These are phyloP conservation scores for Trametes cinnabarina DNA, from an alignment of 768 basidiomycete genomes.

Conservation along the genomic window DNA sequence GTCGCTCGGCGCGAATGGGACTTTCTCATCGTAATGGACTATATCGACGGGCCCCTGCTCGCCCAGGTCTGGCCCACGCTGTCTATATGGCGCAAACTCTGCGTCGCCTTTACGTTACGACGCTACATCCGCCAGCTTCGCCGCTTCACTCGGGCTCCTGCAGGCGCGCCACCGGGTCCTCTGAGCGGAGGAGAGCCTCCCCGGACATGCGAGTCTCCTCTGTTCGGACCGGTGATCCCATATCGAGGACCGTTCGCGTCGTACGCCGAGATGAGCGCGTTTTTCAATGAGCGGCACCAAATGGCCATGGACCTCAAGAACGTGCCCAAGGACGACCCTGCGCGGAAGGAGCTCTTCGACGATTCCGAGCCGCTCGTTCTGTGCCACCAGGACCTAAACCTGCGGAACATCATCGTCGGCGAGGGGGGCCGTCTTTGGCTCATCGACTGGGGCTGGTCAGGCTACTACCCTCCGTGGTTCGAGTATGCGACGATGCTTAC, in stretches of 20 bases:
- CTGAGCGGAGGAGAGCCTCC: not conserved
- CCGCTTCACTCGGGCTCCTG: not conserved
- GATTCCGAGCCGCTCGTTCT: conserved; percentile 21
- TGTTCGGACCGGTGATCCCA: not conserved
- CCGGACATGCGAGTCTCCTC: not conserved
- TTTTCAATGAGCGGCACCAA: not conserved
- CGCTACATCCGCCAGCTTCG: conserved; percentile 30
- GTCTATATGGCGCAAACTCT: conserved; percentile 22
- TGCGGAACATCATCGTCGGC: conserved; percentile 29
- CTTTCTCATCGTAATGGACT: conserved; percentile 23
- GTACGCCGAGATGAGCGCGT: conserved; percentile 5
- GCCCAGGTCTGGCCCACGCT: conserved; percentile 27
- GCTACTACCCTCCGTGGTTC: conserved; percentile 32
- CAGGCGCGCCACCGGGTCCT: not conserved
- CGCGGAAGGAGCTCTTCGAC: conserved; percentile 12
- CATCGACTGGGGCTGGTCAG: conserved; percentile 31
- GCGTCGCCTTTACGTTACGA: conserved; percentile 29
- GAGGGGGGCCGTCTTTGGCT: conserved; percentile 32
- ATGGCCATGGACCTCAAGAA: not conserved
- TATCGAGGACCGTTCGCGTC: conserved; percentile 3
- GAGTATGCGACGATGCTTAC: conserved; percentile 7
- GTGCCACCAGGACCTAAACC: conserved; percentile 30
- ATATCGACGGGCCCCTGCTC: conserved; percentile 27
- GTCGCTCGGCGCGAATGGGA: not conserved
- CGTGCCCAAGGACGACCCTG: not conserved